Evolutionary conservation across 495 filamentous ascomycete genomes (phyloP).

Genomic region (Neohortaea acidophila): DNA sequence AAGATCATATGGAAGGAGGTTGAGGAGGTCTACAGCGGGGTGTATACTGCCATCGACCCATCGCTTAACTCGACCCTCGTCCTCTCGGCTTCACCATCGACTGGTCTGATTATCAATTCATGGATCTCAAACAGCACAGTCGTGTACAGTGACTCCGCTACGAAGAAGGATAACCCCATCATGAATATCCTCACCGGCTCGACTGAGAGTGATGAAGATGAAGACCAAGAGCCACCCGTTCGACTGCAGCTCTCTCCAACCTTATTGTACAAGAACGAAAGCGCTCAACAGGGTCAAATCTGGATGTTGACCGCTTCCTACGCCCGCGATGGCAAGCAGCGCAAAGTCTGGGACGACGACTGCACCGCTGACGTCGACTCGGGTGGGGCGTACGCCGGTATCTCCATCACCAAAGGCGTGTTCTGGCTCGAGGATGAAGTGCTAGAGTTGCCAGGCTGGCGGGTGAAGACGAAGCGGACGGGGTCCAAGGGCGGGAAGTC

Average conservation of each 20-base stretch:
- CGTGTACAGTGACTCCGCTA: conserved; percentile 8
- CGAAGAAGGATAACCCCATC: too few relatives aligned
- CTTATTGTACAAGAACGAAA: conserved; percentile 20
- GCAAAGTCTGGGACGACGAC: conserved; percentile 20
- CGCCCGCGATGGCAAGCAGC: conserved; percentile 7
- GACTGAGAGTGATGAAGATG: too few relatives aligned
- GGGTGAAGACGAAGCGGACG: conserved; percentile 12
- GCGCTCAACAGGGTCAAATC: conserved; percentile 17
- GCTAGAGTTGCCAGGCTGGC: conserved; percentile 22
- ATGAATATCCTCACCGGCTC: too few relatives aligned
- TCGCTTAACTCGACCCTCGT: conserved; percentile 21
- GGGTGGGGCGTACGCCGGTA: conserved; percentile 17
- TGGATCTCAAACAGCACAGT: conserved; percentile 23
- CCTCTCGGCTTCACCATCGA: conserved; percentile 13
- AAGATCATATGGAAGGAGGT: conserved; percentile 15
- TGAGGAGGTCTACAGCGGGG: conserved; percentile 16
- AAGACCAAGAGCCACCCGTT: conserved; percentile 3
- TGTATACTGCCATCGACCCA: conserved; percentile 9
- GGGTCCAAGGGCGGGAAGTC: neutral
- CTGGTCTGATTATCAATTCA: conserved; percentile 17
- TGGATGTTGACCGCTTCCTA: conserved; percentile 14
- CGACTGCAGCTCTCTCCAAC: conserved; percentile 22
- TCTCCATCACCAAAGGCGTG: conserved; percentile 24
- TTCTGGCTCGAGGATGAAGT: conserved; percentile 20
- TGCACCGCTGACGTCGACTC: conserved; percentile 22